Evolutionary conservation across 2,329 filamentous ascomycete genomes (phyloP).

Genomic region (Laburnicola sp.): DNA sequence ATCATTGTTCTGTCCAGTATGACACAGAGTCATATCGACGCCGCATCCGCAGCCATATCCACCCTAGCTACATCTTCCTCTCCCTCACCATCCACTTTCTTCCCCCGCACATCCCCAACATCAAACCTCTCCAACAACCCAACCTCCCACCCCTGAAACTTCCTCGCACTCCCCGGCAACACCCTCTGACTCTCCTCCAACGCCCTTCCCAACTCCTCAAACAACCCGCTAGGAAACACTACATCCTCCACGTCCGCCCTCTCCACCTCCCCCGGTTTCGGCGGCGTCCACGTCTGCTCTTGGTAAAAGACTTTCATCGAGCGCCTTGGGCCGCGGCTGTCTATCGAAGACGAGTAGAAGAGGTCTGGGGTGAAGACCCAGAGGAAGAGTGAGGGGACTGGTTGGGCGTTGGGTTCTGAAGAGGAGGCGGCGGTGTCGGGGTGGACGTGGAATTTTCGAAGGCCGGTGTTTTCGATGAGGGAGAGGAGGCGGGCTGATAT

Average conservation of each 20-base stretch:
- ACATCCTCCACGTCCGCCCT: constrained; percentile 56
- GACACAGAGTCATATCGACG: no score
- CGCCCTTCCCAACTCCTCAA: constrained; percentile 49
- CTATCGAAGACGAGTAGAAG: constrained; percentile 55
- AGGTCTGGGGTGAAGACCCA: constrained; percentile 66
- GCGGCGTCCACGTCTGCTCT: constrained; percentile 27
- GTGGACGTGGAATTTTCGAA: constrained; percentile 61
- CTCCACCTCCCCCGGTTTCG: constrained; percentile 38
- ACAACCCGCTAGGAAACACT: constrained; percentile 55
- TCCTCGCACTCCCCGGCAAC: constrained; percentile 60
- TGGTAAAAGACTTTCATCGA: constrained; percentile 63
- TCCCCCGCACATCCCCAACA: constrained; percentile 19
- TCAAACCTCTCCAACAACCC: constrained; percentile 63
- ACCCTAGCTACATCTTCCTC: no score
- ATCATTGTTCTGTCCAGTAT: no score
- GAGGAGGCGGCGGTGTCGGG: constrained; percentile 7
- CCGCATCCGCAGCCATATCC: no score
- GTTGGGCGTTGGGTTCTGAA: not conserved
- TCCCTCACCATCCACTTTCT: not conserved
- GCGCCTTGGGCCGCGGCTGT: constrained; percentile 47
- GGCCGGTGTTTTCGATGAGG: constrained; percentile 58
- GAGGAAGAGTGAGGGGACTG: constrained; percentile 44
- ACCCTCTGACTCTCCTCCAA: constrained; percentile 56
- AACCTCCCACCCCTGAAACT: constrained; percentile 69
- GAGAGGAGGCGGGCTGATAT: constrained; percentile 61